These are phyloP conservation scores for Cucumis melo DNA, from an alignment of 306 rosid species.

Conservation along the genomic window DNA sequence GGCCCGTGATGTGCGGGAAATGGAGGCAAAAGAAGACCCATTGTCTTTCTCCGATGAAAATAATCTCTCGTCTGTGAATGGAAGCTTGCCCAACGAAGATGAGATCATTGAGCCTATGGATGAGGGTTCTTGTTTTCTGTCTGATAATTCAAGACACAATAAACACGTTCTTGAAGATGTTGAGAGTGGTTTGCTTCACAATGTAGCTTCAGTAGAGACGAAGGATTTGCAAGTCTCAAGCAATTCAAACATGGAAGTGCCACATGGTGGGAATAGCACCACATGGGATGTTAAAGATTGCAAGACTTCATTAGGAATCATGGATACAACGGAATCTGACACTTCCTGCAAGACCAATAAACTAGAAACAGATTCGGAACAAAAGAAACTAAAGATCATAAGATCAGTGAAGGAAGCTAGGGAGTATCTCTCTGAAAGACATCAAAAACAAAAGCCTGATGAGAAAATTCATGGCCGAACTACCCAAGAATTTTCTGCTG, in stretches of 20 bases:
- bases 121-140: conserved; percentile 9
- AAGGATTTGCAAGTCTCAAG: conserved; percentile 7
- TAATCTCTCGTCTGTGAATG: conserved; percentile 14
- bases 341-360: conserved; percentile 21
- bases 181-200: conserved; percentile 12
- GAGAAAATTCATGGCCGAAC: conserved; percentile 13
- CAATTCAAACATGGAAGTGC: conserved; percentile 19
- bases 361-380: conserved; percentile 15
- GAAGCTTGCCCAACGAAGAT: conserved; percentile 17
- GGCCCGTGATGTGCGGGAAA: conserved; percentile 39
- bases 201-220: conserved; percentile 13
- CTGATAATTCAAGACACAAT: conserved; percentile 15
- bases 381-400: conserved; percentile 49
- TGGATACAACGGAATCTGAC: conserved; percentile 14
- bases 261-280: conserved; percentile 15
- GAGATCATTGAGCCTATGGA: conserved; percentile 9
- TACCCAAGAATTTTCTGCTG: conserved; percentile 15
- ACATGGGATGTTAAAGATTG: conserved; percentile 15
- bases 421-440: conserved; percentile 51
- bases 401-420: conserved; percentile 78
- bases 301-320: conserved; percentile 9
- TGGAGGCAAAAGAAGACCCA: conserved; percentile 29
- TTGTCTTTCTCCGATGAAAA: conserved; percentile 10
- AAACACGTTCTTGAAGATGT: conserved; percentile 9
- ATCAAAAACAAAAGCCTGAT: conserved; percentile 24